A percentile compares a stretch with the other conserved stretches of the same genome.
Evolutionary conservation across 106 monocot species (phyloP).

Genomic region (Phalaenopsis aphrodite): DNA sequence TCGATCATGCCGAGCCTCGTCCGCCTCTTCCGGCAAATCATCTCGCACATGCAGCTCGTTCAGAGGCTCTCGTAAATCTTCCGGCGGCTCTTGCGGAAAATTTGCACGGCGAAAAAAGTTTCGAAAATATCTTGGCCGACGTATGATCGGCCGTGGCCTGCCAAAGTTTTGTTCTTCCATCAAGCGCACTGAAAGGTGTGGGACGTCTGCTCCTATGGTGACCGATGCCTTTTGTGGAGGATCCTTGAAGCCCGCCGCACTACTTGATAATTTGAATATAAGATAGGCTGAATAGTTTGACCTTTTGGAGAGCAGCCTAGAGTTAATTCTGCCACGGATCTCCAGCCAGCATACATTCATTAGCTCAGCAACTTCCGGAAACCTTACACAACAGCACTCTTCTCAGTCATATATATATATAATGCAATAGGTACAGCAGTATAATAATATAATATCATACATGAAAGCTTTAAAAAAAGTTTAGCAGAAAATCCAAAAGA

Average conservation of each 20-base stretch:
- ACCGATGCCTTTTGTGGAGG: slow-evolving; percentile 32
- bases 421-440: background rate
- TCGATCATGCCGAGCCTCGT: background rate
- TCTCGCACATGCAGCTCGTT: background rate
- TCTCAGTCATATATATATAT: background rate
- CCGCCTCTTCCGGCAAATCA: background rate
- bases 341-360: slow-evolving; percentile 66
- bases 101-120: no score
- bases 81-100: background rate
- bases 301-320: slow-evolving; percentile 31
- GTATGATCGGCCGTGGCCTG: background rate
- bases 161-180: background rate
- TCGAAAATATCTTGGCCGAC: background rate
- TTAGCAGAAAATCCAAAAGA: no score
- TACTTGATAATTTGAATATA: slow-evolving; percentile 31
- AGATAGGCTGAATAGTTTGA: slow-evolving; percentile 54
- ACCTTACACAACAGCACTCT: slow-evolving; percentile 27
- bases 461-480: background rate
- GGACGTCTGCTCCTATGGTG: slow-evolving; percentile 8
- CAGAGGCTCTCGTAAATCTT: background rate
- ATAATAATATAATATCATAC: background rate
- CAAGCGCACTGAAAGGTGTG: slow-evolving; percentile 1
- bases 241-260: slow-evolving; percentile 11
- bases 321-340: slow-evolving; percentile 37
- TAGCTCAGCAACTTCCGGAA: slow-evolving; percentile 63